Evolutionary conservation across 805 yeast genomes (phyloP).

Genomic region (Candida quercuum): DNA sequence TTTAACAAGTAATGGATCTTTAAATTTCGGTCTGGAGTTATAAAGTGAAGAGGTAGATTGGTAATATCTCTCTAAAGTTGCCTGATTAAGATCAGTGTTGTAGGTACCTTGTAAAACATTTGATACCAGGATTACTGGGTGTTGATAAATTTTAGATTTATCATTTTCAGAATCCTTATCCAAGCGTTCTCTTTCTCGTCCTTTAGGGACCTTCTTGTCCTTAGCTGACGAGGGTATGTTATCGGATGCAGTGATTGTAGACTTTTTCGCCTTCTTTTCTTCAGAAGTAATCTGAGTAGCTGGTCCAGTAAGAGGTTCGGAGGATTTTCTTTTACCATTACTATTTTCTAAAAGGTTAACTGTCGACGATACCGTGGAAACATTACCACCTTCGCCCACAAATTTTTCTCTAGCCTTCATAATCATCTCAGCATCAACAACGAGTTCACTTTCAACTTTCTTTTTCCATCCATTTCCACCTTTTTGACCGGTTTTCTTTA

Average conservation of each 20-base stretch:
- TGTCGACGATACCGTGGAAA: background rate
- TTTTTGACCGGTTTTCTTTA: constrained; percentile 37
- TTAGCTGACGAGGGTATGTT: background rate
- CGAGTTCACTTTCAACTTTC: constrained; percentile 60
- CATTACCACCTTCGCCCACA: constrained; percentile 1
- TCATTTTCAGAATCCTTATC: too few species aligned
- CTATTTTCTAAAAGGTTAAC: constrained; percentile 3
- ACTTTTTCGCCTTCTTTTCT: background rate
- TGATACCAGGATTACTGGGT: constrained; percentile 5
- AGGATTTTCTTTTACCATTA: background rate
- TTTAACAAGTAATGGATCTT: constrained; percentile 6
- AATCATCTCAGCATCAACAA: constrained; percentile 56
- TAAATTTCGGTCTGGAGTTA: constrained; percentile 16
- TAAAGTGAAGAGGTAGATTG: constrained; percentile 9
- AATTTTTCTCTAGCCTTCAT: constrained; percentile 35
- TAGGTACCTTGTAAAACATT: constrained; percentile 5
- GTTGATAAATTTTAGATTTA: too few species aligned
- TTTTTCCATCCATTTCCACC: constrained; percentile 53
- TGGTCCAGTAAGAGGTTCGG: background rate
- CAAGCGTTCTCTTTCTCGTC: constrained; percentile 5
- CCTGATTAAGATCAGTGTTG: constrained; percentile 5
- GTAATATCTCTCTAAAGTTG: constrained; percentile 13
- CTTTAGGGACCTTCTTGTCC: background rate
- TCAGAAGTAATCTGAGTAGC: background rate
- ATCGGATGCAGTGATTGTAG: background rate